Evolutionary conservation across 2,329 filamentous ascomycete species (phyloP).

Genomic region (Claviceps digitariae): DNA sequence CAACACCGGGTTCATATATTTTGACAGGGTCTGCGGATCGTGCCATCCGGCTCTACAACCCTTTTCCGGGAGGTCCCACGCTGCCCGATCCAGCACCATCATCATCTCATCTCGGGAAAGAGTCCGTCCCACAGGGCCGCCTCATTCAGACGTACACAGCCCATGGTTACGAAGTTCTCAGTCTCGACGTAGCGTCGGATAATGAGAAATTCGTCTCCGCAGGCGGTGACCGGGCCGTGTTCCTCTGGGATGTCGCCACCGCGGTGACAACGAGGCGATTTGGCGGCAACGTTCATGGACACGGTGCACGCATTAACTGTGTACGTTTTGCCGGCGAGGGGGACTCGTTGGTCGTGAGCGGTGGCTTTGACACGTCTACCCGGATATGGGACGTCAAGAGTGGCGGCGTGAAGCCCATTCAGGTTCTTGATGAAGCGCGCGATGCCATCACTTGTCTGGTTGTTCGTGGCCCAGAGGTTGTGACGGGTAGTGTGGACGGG

Average conservation of each 20-base stretch:
- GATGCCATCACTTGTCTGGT: conserved; percentile 48
- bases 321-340: conserved; percentile 66
- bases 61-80: conserved; percentile 33
- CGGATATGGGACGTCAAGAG: conserved; percentile 59
- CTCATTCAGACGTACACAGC: conserved; percentile 81
- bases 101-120: conserved; percentile 8
- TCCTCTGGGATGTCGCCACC: conserved; percentile 85
- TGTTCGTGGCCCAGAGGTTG: conserved; percentile 42
- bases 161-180: conserved; percentile 86
- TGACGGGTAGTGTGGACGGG: conserved; percentile 74
- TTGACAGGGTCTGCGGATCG: conserved; percentile 80
- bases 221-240: conserved; percentile 81
- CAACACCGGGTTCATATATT: conserved; percentile 60
- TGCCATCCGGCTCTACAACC: conserved; percentile 76
- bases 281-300: conserved; percentile 44
- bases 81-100: conserved; percentile 15
- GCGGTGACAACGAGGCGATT: conserved; percentile 68
- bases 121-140: conserved; percentile 30
- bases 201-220: conserved; percentile 79
- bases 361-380: conserved; percentile 63
- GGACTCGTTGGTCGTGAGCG: conserved; percentile 59
- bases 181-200: conserved; percentile 57
- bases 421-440: conserved; percentile 58
- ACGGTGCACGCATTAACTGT: conserved; percentile 61
- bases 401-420: conserved; percentile 47